Evolutionary conservation across 2,329 filamentous ascomycete genomes (phyloP).

Genomic region (Gnomoniopsis smithogilvyi): DNA sequence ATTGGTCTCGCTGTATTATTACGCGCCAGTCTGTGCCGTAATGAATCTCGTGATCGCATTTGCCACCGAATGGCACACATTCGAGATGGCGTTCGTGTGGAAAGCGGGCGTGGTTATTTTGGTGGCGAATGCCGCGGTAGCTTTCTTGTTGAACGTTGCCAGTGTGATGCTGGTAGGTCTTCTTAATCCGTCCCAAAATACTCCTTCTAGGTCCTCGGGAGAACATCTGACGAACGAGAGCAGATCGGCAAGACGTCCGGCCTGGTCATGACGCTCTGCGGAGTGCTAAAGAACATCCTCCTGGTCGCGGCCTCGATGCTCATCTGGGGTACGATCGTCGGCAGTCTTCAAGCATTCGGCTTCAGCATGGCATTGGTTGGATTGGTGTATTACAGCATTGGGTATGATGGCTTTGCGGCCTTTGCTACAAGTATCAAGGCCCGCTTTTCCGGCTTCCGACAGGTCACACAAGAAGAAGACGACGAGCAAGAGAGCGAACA

Average conservation of each 20-base stretch:
- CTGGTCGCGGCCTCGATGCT: constrained; percentile 73
- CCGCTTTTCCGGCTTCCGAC: background rate
- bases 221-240: constrained; percentile 12
- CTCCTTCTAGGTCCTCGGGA: background rate
- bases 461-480: background rate
- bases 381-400: constrained; percentile 40
- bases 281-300: constrained; percentile 85
- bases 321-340: constrained; percentile 73
- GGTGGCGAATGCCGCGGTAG: constrained; percentile 66
- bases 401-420: background rate
- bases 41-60: constrained; percentile 74
- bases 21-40: constrained; percentile 76
- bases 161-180: constrained; percentile 80
- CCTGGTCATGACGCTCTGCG: constrained; percentile 79
- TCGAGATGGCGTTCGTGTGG: constrained; percentile 65
- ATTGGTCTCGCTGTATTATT: constrained; percentile 85
- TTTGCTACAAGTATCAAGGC: background rate
- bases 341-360: constrained; percentile 69
- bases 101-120: constrained; percentile 63
- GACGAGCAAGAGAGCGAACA: background rate
- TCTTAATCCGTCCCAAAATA: background rate
- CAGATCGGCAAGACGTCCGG: constrained; percentile 87
- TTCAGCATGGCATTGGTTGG: constrained; percentile 66
- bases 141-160: constrained; percentile 77
- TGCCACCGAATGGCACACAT: constrained; percentile 63